Base-by-base conservation (phyloP, 2,329 filamentous ascomycete genomes). In the Lachnum nothofagi region DNA sequence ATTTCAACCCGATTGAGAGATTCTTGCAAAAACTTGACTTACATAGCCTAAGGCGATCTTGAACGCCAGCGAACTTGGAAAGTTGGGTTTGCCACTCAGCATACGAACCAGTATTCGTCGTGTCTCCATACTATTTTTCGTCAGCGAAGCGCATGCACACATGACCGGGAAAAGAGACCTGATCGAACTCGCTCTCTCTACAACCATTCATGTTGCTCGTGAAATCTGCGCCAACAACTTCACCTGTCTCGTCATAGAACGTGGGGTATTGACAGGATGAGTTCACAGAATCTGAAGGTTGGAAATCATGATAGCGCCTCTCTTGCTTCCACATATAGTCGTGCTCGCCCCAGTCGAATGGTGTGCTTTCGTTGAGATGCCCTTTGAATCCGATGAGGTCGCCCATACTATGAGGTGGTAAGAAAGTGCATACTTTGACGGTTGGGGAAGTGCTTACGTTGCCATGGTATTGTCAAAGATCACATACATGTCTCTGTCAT, bases 381-480 rank as follows among this genome's bases (percentile, higher is more conserved):
- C 78, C 79, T 46, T 82, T 67, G 62, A 83, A 85, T 5, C 77
- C 79, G 52, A 85, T 74, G 44, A 85, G 68, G 56, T 85, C 79
- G 43, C 78, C 76, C 74, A 85, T 73, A 3, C 81, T 85, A 39
- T 78, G 74, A 62, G 14, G 3, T 42, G 35, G 44, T 34, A 27
- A 25, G 43, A n/a, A 31, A 24, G 14, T n/a, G 16, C 67, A 72
- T 69, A 65, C 75, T 70, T 80, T 84, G 38, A 76, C 74, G 35
- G 19, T 23, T 39, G 14, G 22, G 24, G 17, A 5, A 16, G 34
- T 16, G 42, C 44, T 19, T 20, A 48, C 46, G 85, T 74, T 2
- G 82, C 84, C 62, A 85, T 73, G 2, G 82, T 85, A 59, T 84
- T 84, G 61, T 85, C 82, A 51, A 85, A 65, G 25, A 85, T 68